These are phyloP conservation scores for Cercophora scortea DNA, from an alignment of 495 filamentous ascomycete species.

Conservation along the genomic window DNA sequence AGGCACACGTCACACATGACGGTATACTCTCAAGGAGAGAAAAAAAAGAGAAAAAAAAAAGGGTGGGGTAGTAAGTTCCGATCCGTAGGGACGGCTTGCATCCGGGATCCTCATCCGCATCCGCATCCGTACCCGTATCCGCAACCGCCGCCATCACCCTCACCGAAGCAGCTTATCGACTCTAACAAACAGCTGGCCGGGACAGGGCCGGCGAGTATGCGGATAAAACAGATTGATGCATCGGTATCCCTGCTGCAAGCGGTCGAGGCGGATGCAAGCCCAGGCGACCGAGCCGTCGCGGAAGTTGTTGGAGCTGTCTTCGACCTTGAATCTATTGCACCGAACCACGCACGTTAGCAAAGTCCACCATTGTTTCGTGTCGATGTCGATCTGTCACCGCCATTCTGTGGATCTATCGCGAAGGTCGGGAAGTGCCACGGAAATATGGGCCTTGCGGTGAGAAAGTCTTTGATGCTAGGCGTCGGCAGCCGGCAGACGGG, in stretches of 20 bases:
- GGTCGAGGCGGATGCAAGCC: constrained; percentile 84
- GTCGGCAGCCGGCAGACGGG: too few species aligned
- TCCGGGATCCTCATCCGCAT: too few species aligned
- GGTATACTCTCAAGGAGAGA: background rate
- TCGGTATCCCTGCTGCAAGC: constrained; percentile 67
- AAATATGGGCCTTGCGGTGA: too few species aligned
- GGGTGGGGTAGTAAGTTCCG: background rate
- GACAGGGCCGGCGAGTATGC: constrained; percentile 25
- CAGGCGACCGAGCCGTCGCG: constrained; percentile 66
- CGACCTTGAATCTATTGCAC: constrained; percentile 63
- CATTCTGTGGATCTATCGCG: too few species aligned
- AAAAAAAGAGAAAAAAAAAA: background rate
- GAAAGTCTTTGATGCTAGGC: too few species aligned
- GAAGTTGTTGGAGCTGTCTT: constrained; percentile 44
- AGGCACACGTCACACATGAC: too few species aligned
- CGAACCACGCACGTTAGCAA: constrained; percentile 1
- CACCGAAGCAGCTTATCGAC: constrained; percentile 37
- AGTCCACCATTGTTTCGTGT: too few species aligned
- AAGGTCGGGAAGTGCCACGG: too few species aligned
- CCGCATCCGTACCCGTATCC: background rate
- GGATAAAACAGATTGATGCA: constrained; percentile 63
- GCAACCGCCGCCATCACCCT: background rate
- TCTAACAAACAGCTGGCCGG: constrained; percentile 62
- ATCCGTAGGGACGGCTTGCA: too few species aligned
- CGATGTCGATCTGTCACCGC: too few species aligned